These are phyloP conservation scores for Nakaseomyces nivariensis DNA, from an alignment of 1,139 yeast species.

Conservation along the genomic window DNA sequence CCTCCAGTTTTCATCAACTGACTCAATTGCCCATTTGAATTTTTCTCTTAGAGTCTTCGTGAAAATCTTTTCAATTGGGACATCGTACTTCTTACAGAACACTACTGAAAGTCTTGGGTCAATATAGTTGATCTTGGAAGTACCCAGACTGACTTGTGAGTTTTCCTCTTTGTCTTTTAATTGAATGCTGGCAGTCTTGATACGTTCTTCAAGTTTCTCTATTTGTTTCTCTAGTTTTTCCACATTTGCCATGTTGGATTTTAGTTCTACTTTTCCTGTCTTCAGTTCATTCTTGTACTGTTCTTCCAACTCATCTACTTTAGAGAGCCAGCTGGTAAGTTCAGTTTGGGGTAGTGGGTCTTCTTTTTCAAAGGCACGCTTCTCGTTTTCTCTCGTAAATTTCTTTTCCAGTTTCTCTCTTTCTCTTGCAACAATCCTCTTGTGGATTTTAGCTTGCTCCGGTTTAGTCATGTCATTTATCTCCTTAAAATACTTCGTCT, in stretches of 20 bases:
- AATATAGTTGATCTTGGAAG: conserved; percentile 88
- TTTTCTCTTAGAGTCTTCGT: conserved; percentile 87
- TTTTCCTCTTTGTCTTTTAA: conserved; percentile 89
- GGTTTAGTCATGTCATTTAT: conserved; percentile 60
- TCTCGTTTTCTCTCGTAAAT: conserved; percentile 70
- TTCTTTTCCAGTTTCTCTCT: conserved; percentile 56
- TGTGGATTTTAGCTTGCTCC: conserved; percentile 51
- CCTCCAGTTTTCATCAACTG: conserved; percentile 81
- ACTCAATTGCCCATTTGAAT: conserved; percentile 92
- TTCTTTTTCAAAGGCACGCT: conserved; percentile 48
- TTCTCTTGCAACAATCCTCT: conserved; percentile 45
- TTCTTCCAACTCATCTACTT: conserved; percentile 45
- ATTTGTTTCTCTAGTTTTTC: conserved; percentile 71
- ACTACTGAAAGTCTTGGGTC: conserved; percentile 90
- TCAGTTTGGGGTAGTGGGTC: conserved; percentile 45
- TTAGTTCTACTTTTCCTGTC: conserved; percentile 50
- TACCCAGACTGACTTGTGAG: conserved; percentile 85
- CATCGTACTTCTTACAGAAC: conserved; percentile 76
- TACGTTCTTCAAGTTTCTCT: conserved; percentile 65
- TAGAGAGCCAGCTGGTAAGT: conserved; percentile 48
- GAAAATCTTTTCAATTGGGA: conserved; percentile 86
- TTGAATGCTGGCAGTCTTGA: conserved; percentile 57
- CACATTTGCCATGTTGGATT: conserved; percentile 41
- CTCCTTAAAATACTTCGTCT: conserved; percentile 56
- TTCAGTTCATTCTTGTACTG: conserved; percentile 52